A percentile compares a stretch with the other conserved stretches of the same genome.
Conservation (phyloP, 345 rosid genomes). For the Eucalyptus lansdowneana region DNA sequence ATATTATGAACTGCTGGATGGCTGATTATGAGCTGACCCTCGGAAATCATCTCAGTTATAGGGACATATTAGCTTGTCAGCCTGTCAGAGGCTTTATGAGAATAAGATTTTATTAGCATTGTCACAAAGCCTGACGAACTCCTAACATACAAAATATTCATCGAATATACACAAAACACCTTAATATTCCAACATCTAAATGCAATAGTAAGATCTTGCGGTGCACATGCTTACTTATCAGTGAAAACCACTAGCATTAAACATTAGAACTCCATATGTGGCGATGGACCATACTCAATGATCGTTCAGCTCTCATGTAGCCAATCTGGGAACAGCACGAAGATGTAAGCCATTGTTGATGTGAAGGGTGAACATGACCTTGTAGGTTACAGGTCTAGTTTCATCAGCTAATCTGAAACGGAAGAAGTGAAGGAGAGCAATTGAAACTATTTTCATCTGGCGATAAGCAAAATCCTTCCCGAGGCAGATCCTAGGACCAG, state of each 20-base stretch:
- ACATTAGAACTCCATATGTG: neutral
- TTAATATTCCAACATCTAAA: neutral
- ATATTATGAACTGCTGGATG: neutral
- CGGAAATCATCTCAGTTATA: neutral
- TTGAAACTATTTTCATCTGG: constrained; percentile 68
- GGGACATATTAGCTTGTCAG: neutral
- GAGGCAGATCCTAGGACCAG: constrained; percentile 74
- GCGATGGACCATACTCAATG: neutral
- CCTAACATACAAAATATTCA: neutral
- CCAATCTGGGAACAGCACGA: constrained; percentile 19
- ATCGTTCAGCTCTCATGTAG: neutral
- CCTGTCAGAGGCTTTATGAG: neutral
- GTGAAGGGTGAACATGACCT: constrained; percentile 63
- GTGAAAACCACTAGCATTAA: neutral
- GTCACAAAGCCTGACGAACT: neutral
- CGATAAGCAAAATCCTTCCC: constrained; percentile 72
- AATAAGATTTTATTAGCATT: neutral
- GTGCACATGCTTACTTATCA: neutral
- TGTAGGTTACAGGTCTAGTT: constrained; percentile 20
- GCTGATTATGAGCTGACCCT: neutral
- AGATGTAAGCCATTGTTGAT: constrained; percentile 41
- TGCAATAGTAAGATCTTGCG: neutral
- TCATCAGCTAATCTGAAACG: constrained; percentile 47
- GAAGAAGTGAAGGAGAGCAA: constrained; percentile 48
- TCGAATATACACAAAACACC: neutral